Evolutionary conservation across 2,329 filamentous ascomycete genomes (phyloP).

Genomic region (Paecilomyces sp.): DNA sequence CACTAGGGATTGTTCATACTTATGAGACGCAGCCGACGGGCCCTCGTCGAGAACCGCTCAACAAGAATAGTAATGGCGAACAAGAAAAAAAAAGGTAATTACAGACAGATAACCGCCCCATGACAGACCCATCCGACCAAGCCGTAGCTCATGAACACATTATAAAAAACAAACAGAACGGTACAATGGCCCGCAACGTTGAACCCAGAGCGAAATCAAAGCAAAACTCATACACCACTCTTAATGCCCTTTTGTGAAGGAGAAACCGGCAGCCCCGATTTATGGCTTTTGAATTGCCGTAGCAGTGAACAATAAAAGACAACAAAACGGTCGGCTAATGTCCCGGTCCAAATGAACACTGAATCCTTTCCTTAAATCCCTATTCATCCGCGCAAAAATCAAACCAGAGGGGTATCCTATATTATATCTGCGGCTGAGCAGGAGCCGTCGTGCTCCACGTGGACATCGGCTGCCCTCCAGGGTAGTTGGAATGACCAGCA

Average conservation of each 20-base stretch:
- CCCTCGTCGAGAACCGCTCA: background rate
- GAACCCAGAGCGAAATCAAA: background rate
- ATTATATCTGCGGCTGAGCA: conserved; percentile 32
- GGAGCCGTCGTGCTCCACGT: conserved; percentile 32
- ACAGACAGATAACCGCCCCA: background rate
- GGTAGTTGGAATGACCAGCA: conserved; percentile 24
- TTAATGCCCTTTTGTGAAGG: background rate
- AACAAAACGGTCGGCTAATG: background rate
- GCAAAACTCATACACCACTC: background rate
- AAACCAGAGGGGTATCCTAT: background rate
- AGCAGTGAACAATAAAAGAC: background rate
- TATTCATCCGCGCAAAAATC: background rate
- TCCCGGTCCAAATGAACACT: background rate
- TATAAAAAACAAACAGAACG: background rate
- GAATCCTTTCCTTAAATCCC: background rate
- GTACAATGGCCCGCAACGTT: background rate
- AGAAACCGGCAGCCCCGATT: background rate
- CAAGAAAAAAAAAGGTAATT: background rate
- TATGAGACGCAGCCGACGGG: background rate
- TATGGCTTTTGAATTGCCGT: background rate
- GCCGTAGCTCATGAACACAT: background rate
- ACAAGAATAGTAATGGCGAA: background rate
- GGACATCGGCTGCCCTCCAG: conserved; percentile 21
- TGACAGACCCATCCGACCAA: background rate
- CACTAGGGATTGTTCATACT: background rate